A percentile compares a stretch with the other conserved stretches of the same genome.
These are phyloP conservation scores for Eucalyptus globulus DNA, from an alignment of 345 rosid genomes.

Conservation along the genomic window DNA sequence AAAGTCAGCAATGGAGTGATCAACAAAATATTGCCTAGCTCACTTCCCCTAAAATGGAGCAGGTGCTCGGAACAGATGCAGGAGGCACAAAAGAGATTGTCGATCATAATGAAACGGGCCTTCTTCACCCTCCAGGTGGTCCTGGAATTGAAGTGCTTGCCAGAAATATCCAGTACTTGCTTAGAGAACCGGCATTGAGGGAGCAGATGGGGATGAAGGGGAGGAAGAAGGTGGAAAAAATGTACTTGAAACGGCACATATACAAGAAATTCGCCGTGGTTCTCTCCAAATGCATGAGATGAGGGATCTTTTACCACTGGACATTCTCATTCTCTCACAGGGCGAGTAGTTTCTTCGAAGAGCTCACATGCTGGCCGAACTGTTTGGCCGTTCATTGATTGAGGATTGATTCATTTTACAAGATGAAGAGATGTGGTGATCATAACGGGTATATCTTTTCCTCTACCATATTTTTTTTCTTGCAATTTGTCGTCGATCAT, in stretches of 20 bases:
- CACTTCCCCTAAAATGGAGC: neutral
- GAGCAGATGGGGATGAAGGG: constrained; percentile 55
- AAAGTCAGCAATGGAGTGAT: neutral
- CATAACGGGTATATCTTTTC: neutral
- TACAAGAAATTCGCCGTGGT: constrained; percentile 67
- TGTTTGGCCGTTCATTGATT: neutral
- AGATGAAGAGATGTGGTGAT: neutral
- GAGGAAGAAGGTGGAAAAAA: constrained; percentile 42
- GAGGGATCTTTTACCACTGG: neutral
- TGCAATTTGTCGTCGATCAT: neutral
- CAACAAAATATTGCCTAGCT: neutral
- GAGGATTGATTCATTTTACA: neutral
- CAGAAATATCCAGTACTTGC: constrained; percentile 37
- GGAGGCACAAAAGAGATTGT: constrained; percentile 93
- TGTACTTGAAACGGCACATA: constrained; percentile 86
- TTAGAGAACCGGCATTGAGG: constrained; percentile 38
- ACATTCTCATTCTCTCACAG: constrained; percentile 5
- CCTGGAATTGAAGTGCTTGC: constrained; percentile 45
- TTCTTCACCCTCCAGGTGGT: constrained; percentile 66
- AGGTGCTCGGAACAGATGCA: constrained; percentile 88
- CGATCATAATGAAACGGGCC: constrained; percentile 67
- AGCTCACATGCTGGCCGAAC: neutral
- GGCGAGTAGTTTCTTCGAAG: neutral
- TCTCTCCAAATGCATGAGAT: constrained; percentile 74
- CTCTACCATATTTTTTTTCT: neutral